A percentile compares a stretch with the other conserved stretches of the same genome.
These are phyloP conservation scores for Domatiomyces globalis DNA, from an alignment of 2,329 filamentous ascomycete species.

Conservation along the genomic window DNA sequence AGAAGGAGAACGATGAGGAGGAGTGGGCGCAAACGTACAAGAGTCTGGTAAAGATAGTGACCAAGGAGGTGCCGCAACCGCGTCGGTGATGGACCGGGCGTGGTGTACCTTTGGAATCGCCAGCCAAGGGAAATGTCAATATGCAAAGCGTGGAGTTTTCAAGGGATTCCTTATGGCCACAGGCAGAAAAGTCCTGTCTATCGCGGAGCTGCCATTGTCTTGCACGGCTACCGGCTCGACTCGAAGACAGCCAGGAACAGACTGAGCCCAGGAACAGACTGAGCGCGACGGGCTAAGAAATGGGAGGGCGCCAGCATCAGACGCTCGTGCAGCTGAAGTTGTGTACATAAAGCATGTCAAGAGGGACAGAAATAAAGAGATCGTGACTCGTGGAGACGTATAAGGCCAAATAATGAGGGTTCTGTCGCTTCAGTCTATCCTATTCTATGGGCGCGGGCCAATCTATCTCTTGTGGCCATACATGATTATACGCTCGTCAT, in stretches of 20 bases:
- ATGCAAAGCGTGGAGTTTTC: background rate
- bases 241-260: no score
- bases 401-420: background rate
- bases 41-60: slow-evolving; percentile 44
- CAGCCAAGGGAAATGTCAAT: background rate
- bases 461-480: slow-evolving; percentile 20
- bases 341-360: background rate
- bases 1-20: slow-evolving; percentile 31
- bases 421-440: background rate
- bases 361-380: no score
- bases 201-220: background rate
- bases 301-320: background rate
- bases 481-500: slow-evolving; percentile 25
- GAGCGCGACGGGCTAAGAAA: background rate
- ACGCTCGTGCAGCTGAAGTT: background rate
- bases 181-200: background rate
- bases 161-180: background rate
- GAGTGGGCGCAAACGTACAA: slow-evolving; percentile 39
- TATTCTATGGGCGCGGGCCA: background rate
- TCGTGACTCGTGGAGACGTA: background rate
- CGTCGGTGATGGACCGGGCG: slow-evolving; percentile 20
- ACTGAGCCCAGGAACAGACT: no score
- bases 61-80: slow-evolving; percentile 44
- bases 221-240: background rate
- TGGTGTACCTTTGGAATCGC: background rate